A percentile compares a stretch with the other conserved stretches of the same genome.
phyloP scores from a whole-genome alignment of 2,329 filamentous ascomycete genomes.

The Ophiostoma novo-ulmi region DNA sequence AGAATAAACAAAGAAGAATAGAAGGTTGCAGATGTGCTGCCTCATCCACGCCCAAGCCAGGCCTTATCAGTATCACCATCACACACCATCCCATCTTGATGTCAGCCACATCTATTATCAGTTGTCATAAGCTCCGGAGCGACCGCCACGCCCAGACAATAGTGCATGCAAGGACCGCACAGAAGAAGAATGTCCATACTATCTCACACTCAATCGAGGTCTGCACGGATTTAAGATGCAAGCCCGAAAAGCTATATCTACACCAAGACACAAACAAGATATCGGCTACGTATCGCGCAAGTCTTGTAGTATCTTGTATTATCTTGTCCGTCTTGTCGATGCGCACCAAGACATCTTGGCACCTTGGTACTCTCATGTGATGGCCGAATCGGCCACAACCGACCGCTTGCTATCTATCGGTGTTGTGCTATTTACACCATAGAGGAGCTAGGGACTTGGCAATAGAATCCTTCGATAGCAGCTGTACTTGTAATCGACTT shows the following conservation, averaged over 20 bases:
- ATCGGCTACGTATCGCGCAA: neutral
- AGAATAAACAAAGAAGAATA: neutral
- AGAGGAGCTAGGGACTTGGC: neutral
- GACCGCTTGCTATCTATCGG: neutral
- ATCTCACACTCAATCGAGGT: neutral
- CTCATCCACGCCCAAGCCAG: neutral
- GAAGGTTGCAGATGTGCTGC: neutral
- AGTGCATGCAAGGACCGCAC: neutral
- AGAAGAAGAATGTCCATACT: neutral
- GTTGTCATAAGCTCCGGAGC: neutral
- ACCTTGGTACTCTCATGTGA: conserved; percentile 4
- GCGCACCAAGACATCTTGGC: conserved; percentile 7
- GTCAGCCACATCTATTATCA: neutral
- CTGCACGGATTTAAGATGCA: neutral
- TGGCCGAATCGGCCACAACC: neutral
- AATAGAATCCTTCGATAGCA: neutral
- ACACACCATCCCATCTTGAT: neutral
- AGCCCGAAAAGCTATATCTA: neutral
- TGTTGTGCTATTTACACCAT: neutral
- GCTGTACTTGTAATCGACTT: neutral
- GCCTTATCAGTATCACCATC: neutral
- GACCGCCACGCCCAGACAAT: conserved; percentile 5
- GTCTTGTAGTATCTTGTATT: neutral
- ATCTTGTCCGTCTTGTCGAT: conserved; percentile 5
- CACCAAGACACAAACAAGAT: neutral